Conservation (phyloP, 2,329 filamentous ascomycete species). For the Hymenoscyphus linearis region DNA sequence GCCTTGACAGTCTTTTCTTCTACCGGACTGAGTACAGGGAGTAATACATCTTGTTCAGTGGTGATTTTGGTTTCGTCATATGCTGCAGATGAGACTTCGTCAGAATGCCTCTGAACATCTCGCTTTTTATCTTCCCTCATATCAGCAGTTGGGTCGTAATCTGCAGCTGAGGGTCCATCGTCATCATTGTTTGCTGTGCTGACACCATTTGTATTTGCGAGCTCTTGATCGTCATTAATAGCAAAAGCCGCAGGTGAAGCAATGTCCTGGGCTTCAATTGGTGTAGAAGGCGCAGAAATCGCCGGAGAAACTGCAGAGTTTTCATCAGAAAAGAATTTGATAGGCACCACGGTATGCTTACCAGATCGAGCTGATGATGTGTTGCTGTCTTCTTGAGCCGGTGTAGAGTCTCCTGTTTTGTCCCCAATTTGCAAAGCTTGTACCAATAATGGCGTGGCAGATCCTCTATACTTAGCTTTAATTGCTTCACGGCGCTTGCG, state of each 20-base stretch:
- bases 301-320: constrained; percentile 24
- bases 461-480: constrained; percentile 70
- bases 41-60: constrained; percentile 46
- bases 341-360: constrained; percentile 26
- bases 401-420: constrained; percentile 30
- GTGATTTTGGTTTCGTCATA: constrained; percentile 55
- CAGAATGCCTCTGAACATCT: constrained; percentile 58
- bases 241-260: constrained; percentile 45
- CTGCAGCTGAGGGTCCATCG: constrained; percentile 82
- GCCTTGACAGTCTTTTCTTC: constrained; percentile 37
- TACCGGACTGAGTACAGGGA: constrained; percentile 33
- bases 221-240: constrained; percentile 60
- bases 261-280: constrained; percentile 24
- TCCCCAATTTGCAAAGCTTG: constrained; percentile 44
- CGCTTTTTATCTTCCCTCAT: constrained; percentile 78
- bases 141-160: constrained; percentile 85
- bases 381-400: constrained; percentile 24
- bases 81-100: constrained; percentile 47
- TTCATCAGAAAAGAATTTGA: constrained; percentile 12
- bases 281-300: constrained; percentile 34
- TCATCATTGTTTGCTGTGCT: constrained; percentile 39
- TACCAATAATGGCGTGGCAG: constrained; percentile 67
- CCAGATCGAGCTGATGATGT: constrained; percentile 31
- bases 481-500: constrained; percentile 81
- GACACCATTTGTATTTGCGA: constrained; percentile 56